phyloP scores from a whole-genome alignment of 1,139 yeast genomes.

The Saccharomyces pastorianus region DNA sequence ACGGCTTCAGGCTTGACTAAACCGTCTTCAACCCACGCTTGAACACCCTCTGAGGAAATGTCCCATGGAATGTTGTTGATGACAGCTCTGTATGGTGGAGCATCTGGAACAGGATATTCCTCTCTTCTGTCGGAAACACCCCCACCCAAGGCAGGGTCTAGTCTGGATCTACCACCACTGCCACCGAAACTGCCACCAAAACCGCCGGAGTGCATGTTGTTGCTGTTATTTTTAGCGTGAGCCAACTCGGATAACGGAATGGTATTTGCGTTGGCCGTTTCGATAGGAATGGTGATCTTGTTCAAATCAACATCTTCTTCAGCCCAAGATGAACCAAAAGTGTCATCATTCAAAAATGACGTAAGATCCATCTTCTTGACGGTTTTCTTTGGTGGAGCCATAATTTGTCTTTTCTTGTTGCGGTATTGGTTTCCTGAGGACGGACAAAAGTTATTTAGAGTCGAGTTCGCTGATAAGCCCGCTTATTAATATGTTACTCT shows the following conservation, averaged over 20 bases:
- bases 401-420: constrained; percentile 8
- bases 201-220: constrained; percentile 7
- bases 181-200: constrained; percentile 18
- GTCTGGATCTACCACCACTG: constrained; percentile 20
- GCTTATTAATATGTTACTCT: background rate
- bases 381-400: constrained; percentile 50
- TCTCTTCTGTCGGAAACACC: constrained; percentile 38
- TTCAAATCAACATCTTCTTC: constrained; percentile 67
- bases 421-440: background rate
- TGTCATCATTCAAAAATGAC: constrained; percentile 46
- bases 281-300: constrained; percentile 49
- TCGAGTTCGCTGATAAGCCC: background rate
- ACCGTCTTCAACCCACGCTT: constrained; percentile 59
- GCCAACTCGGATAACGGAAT: constrained; percentile 28
- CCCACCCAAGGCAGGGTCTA: constrained; percentile 35
- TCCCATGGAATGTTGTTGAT: constrained; percentile 84
- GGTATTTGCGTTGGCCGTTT: constrained; percentile 24
- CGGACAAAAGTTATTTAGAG: background rate
- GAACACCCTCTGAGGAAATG: constrained; percentile 56
- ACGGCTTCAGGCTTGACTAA: constrained; percentile 53
- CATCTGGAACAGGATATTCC: constrained; percentile 82
- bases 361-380: constrained; percentile 45
- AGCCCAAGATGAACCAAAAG: constrained; percentile 64
- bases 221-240: constrained; percentile 11
- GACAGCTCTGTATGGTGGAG: constrained; percentile 86